Percentiles rank a stretch among this genome's conserved stretches.
Conservation (phyloP, 2,329 filamentous ascomycete genomes). For the Alternaria triticimaculans region DNA sequence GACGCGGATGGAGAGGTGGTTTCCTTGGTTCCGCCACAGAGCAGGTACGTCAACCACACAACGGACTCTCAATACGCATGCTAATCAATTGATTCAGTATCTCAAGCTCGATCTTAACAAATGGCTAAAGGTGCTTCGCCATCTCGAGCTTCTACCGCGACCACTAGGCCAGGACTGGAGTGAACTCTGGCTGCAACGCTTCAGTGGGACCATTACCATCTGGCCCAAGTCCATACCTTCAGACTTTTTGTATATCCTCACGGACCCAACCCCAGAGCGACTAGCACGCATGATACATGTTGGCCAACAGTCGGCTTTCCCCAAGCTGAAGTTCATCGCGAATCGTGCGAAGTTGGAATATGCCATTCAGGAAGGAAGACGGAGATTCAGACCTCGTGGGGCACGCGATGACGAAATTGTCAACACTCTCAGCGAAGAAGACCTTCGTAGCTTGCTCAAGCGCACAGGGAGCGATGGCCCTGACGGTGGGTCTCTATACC, state of each 20-base stretch:
- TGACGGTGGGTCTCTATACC: conserved; percentile 20
- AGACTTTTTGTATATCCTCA: conserved; percentile 86
- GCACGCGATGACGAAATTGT: conserved; percentile 42
- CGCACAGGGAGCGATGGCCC: conserved; percentile 30
- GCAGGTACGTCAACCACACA: conserved; percentile 56
- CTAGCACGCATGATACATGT: conserved; percentile 88
- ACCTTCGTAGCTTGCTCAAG: conserved; percentile 52
- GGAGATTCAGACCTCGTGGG: conserved; percentile 46
- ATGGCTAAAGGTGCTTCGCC: conserved; percentile 93
- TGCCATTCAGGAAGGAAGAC: conserved; percentile 64
- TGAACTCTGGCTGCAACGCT: conserved; percentile 93
- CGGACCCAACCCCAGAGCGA: conserved; percentile 77
- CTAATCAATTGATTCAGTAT: conserved; percentile 56
- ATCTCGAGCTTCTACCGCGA: conserved; percentile 88
- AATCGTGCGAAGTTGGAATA: conserved; percentile 88
- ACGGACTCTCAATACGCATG: background rate
- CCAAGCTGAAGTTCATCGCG: conserved; percentile 87
- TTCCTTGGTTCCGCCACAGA: conserved; percentile 92
- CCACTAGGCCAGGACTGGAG: conserved; percentile 96
- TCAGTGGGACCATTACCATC: conserved; percentile 93
- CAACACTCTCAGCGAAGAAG: conserved; percentile 55
- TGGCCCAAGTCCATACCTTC: conserved; percentile 83
- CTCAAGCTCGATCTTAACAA: conserved; percentile 96
- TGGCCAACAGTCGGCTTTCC: conserved; percentile 87
- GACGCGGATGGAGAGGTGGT: conserved; percentile 93